A percentile compares a stretch with the other conserved stretches of the same genome.
Conservation (phyloP, 306 rosid species). For the Calophaca sinica region DNA sequence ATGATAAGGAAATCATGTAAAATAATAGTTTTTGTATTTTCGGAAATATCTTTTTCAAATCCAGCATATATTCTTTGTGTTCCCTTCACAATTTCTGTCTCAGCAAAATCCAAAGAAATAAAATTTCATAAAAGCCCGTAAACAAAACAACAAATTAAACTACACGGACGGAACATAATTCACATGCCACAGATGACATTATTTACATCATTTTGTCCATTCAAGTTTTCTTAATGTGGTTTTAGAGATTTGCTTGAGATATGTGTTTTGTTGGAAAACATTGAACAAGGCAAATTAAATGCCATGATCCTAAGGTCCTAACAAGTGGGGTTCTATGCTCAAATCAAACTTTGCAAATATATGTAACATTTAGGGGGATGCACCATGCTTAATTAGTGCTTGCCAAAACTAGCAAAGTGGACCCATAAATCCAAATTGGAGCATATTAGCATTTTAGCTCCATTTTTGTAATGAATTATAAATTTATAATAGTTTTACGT, state of each 20-base stretch:
- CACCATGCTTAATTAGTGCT: slow-evolving; percentile 48
- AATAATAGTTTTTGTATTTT: neutral
- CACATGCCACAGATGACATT: slow-evolving; percentile 30
- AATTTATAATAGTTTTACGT: no score
- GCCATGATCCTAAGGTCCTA: slow-evolving; percentile 60
- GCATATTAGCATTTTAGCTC: slow-evolving; percentile 3
- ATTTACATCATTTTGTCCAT: slow-evolving; percentile 37
- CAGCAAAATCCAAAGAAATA: slow-evolving; percentile 44
- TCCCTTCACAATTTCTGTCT: slow-evolving; percentile 50
- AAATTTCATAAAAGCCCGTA: slow-evolving; percentile 26
- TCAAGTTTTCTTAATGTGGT: slow-evolving; percentile 37
- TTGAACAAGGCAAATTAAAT: slow-evolving; percentile 54
- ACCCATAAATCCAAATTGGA: slow-evolving; percentile 44
- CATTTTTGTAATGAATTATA: neutral
- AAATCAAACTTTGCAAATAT: slow-evolving; percentile 42
- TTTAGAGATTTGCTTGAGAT: slow-evolving; percentile 47
- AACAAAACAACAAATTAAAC: slow-evolving; percentile 43
- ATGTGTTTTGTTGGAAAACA: slow-evolving; percentile 53
- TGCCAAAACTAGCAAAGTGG: slow-evolving; percentile 44
- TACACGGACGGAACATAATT: slow-evolving; percentile 44
- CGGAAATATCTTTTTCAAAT: slow-evolving; percentile 10
- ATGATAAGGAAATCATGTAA: no score
- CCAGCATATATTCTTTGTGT: slow-evolving; percentile 60
- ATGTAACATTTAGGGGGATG: slow-evolving; percentile 59
- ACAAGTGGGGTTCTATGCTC: slow-evolving; percentile 52